Evolutionary conservation across 177 flowering plant species (phyloP), one percentile per base, ranked within the genome.

Genomic region (Tripterygium wilfordii): DNA sequence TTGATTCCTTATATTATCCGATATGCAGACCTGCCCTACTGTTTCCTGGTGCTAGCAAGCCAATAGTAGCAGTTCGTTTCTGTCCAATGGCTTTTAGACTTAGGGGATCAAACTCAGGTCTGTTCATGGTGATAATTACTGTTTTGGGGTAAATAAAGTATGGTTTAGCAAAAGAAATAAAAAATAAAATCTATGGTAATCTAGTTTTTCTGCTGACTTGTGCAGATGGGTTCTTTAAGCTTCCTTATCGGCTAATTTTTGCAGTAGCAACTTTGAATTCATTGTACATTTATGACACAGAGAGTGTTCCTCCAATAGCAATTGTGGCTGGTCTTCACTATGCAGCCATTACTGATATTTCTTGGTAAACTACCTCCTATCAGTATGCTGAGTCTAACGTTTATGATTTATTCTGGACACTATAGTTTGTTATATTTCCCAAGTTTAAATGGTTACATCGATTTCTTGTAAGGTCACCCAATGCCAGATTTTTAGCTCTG

Each of bases 221-320:
- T 52, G 63, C 85, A 83, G 92, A 65, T 45, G 62, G 70, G 23
- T 74, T 77, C 32, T 94, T 90, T 63, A 85, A 79, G 71, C 95
- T 94, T 24, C 95, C 99, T 14, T 69, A 94, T 62, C 90, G 99
- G 20, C 56, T 86, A 33, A 51, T 92, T 31, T 92, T 88, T 76
- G 97, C 96, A 0, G 84, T 87, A 60, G 99, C 83, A 25, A 89
- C 95, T 48, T 70, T 94, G 69, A 90, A 90, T 59, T 94, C 97
- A 38, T 59, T 94, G 35, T 90, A 90, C 61, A 66, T 94, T 19
- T 94, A 87, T 56, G 97, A 94, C 66, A 83, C 99, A 0, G 92
- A 94, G 58, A 78, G 90, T 60, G 59, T 69, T 64, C 48, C 76
- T 46, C 99, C 99, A 26, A 74, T 94, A 50, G 87, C 88, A 55